phyloP scores from a whole-genome alignment of 73 alveolate genomes.

The Paramecium sonneborni region DNA sequence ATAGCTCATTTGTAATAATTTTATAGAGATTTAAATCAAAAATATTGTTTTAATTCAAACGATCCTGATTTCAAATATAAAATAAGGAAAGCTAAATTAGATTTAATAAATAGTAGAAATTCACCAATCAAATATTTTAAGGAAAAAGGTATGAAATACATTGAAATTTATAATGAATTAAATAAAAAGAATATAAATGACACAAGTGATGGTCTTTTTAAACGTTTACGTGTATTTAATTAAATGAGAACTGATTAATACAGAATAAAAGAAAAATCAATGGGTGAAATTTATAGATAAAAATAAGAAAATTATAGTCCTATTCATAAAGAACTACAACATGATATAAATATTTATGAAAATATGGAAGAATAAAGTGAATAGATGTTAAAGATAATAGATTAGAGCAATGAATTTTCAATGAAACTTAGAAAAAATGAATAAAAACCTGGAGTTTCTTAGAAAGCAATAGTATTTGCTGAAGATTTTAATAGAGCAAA shows the following conservation, averaged over 20 bases:
- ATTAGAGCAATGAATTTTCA: background rate
- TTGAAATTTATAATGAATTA: constrained; percentile 6
- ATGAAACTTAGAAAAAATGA: background rate
- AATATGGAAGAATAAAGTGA: constrained; percentile 33
- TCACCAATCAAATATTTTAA: constrained; percentile 2
- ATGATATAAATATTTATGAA: background rate
- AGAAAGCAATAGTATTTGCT: background rate
- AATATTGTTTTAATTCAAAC: background rate
- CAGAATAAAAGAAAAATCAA: background rate
- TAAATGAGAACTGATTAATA: background rate
- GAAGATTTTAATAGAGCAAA: constrained; percentile 28
- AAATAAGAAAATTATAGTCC: background rate
- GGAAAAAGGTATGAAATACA: background rate
- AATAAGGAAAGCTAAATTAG: background rate
- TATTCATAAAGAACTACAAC: background rate
- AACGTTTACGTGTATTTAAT: background rate
- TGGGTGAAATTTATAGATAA: background rate
- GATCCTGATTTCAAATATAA: constrained; percentile 29
- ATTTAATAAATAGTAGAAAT: background rate
- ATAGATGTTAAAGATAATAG: background rate
- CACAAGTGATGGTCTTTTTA: background rate
- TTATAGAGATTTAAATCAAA: background rate
- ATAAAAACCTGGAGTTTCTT: background rate
- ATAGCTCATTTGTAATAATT: background rate
- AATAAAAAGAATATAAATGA: background rate